Evolutionary conservation across 495 filamentous ascomycete genomes (phyloP), one percentile per base, ranked within the genome.

Genomic region (Neurospora cerealis): DNA sequence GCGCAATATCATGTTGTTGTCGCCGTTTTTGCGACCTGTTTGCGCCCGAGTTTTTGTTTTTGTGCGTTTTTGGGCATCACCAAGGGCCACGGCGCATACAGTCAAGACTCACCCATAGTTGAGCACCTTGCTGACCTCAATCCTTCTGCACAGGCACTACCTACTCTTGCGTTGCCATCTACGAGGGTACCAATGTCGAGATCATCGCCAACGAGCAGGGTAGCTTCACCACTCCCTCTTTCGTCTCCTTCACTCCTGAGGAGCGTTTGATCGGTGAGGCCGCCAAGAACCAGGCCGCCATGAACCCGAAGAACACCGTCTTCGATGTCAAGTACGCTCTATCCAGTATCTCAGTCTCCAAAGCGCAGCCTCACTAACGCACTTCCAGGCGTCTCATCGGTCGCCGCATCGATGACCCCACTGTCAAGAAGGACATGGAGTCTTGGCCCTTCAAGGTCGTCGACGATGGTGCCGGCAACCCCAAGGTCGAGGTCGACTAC

Each of bases 201-300:
- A 99, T 99, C 89, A 99, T 98, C 81, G 94, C 93, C 90, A 99
- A 97, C 86, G 96, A 98, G 89, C 96, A 99, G 89, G 96, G 96
- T 88, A 96, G 93, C 88, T 95, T 97, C 79, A 98, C 96, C 74
- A 98, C 96, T 42, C 96, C 96, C 66, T 98, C 96, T 21, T 99
- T 97, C 86, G 96, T 99, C 82, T 94, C 93, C 77, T 98, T 99
- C 92, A 98, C 95, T 83, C 94, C 97, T 83, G 93, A 93, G 82
- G 96, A 98, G 89, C 93, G 96, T 83, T 88, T 99, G 81, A 97
- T 99, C 85, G 96, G 96, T 86, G 96, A 99, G 89, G 92, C 95
- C 44, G 96, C 96, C 83, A 98, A 98, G 92, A 99, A 98, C 89
- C 96, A 98, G 88, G 95, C 96, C 81, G 96, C 96, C 83, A 97